These are phyloP conservation scores for Letharia lupina DNA, from an alignment of 495 filamentous ascomycete species.

Conservation along the genomic window DNA sequence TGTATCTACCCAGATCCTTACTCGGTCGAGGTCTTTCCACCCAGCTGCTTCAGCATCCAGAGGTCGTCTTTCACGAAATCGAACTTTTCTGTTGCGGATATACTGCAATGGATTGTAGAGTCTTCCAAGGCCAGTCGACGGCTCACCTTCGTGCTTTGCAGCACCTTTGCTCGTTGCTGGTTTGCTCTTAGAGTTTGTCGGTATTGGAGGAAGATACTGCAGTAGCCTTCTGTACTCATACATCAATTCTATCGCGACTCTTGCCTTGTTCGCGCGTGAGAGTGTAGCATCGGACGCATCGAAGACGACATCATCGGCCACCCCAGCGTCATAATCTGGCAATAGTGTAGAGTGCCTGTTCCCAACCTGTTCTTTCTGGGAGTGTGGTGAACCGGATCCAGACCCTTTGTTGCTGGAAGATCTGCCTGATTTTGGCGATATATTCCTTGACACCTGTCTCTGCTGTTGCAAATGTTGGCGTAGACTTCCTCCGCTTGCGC, in stretches of 20 bases:
- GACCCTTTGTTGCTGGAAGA: constrained; percentile 10
- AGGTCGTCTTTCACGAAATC: constrained; percentile 59
- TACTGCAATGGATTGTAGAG: constrained; percentile 80
- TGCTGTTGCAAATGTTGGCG: constrained; percentile 60
- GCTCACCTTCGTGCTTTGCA: constrained; percentile 7
- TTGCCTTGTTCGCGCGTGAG: constrained; percentile 68
- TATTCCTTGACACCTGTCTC: constrained; percentile 47
- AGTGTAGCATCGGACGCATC: constrained; percentile 72
- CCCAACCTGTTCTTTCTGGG: neutral
- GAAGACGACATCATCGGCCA: constrained; percentile 36
- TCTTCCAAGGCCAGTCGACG: constrained; percentile 37
- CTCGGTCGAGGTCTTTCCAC: constrained; percentile 61
- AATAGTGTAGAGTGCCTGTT: neutral
- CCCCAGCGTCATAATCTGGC: constrained; percentile 12
- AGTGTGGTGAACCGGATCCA: neutral
- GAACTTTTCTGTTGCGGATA: constrained; percentile 73
- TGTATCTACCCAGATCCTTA: constrained; percentile 65
- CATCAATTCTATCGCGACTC: constrained; percentile 67
- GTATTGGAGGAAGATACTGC: constrained; percentile 61
- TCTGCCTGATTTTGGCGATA: constrained; percentile 40
- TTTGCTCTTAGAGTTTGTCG: constrained; percentile 7
- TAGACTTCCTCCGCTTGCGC: constrained; percentile 43
- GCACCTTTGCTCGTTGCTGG: constrained; percentile 8
- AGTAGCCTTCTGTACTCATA: constrained; percentile 72
- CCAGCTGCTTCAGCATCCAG: constrained; percentile 66